A percentile compares a stretch with the other conserved stretches of the same genome.
phyloP scores from a whole-genome alignment of 2,329 filamentous ascomycete species.

The Lizonia empirigonia region DNA sequence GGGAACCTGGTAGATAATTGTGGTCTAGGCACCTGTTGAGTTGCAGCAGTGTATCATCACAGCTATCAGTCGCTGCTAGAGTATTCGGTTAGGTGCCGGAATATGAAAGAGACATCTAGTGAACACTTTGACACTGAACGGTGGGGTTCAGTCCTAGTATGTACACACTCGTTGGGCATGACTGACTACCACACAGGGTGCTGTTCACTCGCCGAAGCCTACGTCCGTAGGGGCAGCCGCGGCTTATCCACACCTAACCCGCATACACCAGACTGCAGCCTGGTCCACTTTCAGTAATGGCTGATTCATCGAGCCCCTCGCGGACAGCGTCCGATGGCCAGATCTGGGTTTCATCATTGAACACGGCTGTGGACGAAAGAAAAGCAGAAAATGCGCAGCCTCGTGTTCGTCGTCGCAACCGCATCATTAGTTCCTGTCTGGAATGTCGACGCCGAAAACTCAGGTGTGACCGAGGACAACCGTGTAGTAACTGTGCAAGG shows the following conservation, averaged over 20 bases:
- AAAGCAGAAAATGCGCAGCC: constrained; percentile 31
- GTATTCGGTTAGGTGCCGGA: background rate
- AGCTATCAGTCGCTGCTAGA: background rate
- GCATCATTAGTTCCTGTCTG: constrained; percentile 47
- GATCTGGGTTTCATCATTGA: background rate
- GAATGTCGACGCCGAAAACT: constrained; percentile 71
- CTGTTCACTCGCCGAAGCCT: constrained; percentile 4
- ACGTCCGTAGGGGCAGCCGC: constrained; percentile 17
- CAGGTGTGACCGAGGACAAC: constrained; percentile 75
- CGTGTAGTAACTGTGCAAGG: constrained; percentile 70
- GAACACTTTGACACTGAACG: background rate
- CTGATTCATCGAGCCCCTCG: constrained; percentile 2
- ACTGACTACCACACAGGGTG: constrained; percentile 2
- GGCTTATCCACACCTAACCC: background rate
- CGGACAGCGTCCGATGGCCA: background rate
- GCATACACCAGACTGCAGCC: constrained; percentile 3
- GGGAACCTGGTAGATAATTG: background rate
- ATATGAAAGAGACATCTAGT: background rate
- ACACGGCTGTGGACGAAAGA: constrained; percentile 14
- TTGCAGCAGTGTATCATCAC: background rate
- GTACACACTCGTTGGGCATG: background rate
- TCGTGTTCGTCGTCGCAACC: constrained; percentile 46
- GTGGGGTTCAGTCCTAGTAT: background rate
- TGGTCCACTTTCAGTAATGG: constrained; percentile 2
- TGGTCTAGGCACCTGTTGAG: background rate